phyloP scores from a whole-genome alignment of 176 grass and related monocot genomes.

The Carex myosuroides region DNA sequence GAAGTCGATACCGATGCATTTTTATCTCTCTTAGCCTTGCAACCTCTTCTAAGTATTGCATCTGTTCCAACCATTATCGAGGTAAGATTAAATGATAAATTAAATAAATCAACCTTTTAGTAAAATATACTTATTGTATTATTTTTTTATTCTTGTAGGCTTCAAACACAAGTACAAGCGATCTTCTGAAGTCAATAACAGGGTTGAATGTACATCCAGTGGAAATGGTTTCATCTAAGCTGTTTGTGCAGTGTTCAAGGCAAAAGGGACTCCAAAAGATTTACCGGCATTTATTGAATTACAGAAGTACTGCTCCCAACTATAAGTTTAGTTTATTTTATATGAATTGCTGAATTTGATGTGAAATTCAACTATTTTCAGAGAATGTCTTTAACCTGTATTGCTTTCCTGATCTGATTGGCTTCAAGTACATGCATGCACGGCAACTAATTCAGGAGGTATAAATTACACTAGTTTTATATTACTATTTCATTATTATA shows the following conservation, averaged over 20 bases:
- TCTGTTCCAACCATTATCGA: constrained; percentile 82
- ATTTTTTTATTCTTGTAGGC: constrained; percentile 64
- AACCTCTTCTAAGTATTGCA: constrained; percentile 63
- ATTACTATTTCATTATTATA: not conserved
- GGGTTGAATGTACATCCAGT: constrained; percentile 89
- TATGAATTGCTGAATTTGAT: constrained; percentile 15
- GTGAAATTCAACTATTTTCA: constrained; percentile 35
- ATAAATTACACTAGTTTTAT: constrained; percentile 1
- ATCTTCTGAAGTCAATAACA: constrained; percentile 92
- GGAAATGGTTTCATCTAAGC: constrained; percentile 93
- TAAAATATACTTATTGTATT: constrained; percentile 25
- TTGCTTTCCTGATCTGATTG: constrained; percentile 56
- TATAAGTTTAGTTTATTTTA: constrained; percentile 23
- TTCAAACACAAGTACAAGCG: constrained; percentile 63
- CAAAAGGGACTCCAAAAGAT: constrained; percentile 94
- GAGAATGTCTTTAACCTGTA: constrained; percentile 90
- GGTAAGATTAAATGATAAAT: constrained; percentile 41
- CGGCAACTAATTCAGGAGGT: constrained; percentile 65
- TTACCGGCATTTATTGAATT: constrained; percentile 94
- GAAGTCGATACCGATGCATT: constrained; percentile 99
- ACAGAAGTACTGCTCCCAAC: constrained; percentile 58
- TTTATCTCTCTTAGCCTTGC: constrained; percentile 81
- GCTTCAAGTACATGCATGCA: constrained; percentile 59
- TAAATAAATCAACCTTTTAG: constrained; percentile 17
- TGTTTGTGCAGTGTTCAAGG: constrained; percentile 96